Evolutionary conservation across 2,329 filamentous ascomycete genomes (phyloP).

Genomic region (Fusarium bulbicola): DNA sequence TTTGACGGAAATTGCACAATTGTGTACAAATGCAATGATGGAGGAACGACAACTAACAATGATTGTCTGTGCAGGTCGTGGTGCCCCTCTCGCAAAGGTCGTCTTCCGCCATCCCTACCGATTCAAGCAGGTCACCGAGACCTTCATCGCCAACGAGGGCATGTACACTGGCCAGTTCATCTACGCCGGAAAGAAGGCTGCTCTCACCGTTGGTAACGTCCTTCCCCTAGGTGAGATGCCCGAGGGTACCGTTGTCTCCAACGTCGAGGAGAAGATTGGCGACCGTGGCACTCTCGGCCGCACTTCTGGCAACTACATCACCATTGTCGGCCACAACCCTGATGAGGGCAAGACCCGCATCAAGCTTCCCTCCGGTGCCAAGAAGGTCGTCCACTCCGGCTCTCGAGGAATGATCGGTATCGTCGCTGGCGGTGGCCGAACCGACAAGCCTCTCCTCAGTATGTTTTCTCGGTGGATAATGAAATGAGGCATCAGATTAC

Average conservation of each 20-base stretch:
- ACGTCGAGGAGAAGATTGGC: constrained; percentile 98
- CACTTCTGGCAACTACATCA: constrained; percentile 99
- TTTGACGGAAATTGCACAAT: constrained; percentile 25
- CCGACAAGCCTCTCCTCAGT: constrained; percentile 99
- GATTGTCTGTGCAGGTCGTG: constrained; percentile 65
- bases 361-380: constrained; percentile 98
- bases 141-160: constrained; percentile 99
- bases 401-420: constrained; percentile 99
- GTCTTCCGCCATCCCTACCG: constrained; percentile 97
- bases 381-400: constrained; percentile 96
- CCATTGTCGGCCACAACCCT: constrained; percentile 96
- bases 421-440: constrained; percentile 98
- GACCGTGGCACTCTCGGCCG: constrained; percentile 96
- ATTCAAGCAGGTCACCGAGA: constrained; percentile 98
- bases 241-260: constrained; percentile 98
- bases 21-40: neutral
- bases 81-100: constrained; percentile 96
- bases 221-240: constrained; percentile 93
- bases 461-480: constrained; percentile 52
- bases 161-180: constrained; percentile 99
- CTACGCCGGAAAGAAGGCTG: constrained; percentile 99
- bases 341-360: constrained; percentile 99
- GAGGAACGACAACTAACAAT: constrained; percentile 39
- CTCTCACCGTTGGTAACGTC: constrained; percentile 96
- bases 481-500: constrained; percentile 38